These are phyloP conservation scores for Blastobotrys ciferrii DNA, from an alignment of 1,139 yeast species.

Conservation along the genomic window DNA sequence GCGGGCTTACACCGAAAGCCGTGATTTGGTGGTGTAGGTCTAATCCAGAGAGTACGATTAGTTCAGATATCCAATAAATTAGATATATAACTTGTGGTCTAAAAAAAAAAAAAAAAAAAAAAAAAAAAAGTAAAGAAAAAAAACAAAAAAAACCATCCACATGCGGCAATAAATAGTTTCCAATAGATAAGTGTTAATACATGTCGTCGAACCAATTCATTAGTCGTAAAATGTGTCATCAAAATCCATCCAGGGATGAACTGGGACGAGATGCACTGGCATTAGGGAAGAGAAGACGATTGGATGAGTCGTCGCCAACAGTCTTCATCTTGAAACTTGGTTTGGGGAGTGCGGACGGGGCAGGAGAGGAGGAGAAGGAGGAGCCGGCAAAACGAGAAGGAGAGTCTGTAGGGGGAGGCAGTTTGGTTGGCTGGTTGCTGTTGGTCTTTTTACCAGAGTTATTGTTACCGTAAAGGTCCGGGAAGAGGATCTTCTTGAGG, in stretches of 20 bases:
- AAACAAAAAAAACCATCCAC: slow-evolving; percentile 13
- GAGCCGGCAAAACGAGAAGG: slow-evolving; percentile 39
- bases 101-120: slow-evolving; percentile 11
- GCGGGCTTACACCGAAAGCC: no score
- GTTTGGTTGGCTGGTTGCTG: slow-evolving; percentile 5
- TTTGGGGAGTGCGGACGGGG: slow-evolving; percentile 44
- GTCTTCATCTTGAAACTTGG: slow-evolving; percentile 36
- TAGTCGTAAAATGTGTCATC: background rate
- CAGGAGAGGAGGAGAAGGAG: slow-evolving; percentile 44
- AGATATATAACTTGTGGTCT: no score
- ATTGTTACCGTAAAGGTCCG: slow-evolving; percentile 25
- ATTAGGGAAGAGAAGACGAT: slow-evolving; percentile 2
- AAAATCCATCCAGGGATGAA: background rate
- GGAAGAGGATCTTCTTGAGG: slow-evolving; percentile 28
- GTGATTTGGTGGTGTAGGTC: no score
- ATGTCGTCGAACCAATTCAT: slow-evolving; percentile 1
- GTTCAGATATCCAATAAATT: no score
- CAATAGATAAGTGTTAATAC: background rate
- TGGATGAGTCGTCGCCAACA: slow-evolving; percentile 13
- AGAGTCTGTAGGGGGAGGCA: slow-evolving; percentile 11
- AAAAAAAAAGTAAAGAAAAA: slow-evolving; percentile 12
- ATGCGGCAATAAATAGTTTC: slow-evolving; percentile 3
- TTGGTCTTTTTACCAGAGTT: slow-evolving; percentile 8
- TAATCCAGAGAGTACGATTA: no score
- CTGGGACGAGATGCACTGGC: background rate